Percentiles rank a stretch among this genome's conserved stretches.
Evolutionary conservation across 2,329 filamentous ascomycete genomes (phyloP).

Genomic region (Tolypocladium endophyticum): DNA sequence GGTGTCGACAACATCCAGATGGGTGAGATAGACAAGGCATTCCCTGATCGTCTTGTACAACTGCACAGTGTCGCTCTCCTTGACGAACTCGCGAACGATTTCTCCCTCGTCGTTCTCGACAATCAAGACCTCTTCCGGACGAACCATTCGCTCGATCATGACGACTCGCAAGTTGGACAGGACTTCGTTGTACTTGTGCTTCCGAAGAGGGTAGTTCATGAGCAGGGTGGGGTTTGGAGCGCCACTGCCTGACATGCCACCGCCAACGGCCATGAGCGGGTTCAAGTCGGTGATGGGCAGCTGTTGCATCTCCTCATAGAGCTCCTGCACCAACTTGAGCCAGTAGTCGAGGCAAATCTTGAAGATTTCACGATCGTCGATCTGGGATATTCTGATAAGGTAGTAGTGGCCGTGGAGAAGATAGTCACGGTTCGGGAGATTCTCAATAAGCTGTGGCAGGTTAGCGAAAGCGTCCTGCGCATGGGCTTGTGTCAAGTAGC

Average conservation of each 20-base stretch:
- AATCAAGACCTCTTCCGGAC: conserved; percentile 93
- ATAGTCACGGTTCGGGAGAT: conserved; percentile 88
- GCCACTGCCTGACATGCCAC: conserved; percentile 64
- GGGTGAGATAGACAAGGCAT: conserved; percentile 92
- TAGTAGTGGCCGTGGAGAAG: conserved; percentile 96
- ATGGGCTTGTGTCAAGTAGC: background rate
- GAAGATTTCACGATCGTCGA: conserved; percentile 97
- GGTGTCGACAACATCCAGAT: conserved; percentile 93
- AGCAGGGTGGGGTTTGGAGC: conserved; percentile 78
- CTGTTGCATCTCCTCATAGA: conserved; percentile 98
- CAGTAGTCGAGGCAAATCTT: conserved; percentile 99
- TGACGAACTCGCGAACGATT: conserved; percentile 97
- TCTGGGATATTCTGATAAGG: conserved; percentile 94
- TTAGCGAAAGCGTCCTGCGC: conserved; percentile 5
- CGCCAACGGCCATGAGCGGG: conserved; percentile 70
- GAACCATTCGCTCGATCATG: conserved; percentile 99
- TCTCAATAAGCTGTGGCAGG: conserved; percentile 67
- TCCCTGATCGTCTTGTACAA: conserved; percentile 98
- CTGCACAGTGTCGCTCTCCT: conserved; percentile 98
- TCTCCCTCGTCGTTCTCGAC: conserved; percentile 99
- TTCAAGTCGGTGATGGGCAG: conserved; percentile 90
- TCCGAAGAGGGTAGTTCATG: conserved; percentile 83
- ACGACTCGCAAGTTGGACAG: conserved; percentile 88
- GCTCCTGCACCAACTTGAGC: conserved; percentile 94
- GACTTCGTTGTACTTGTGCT: conserved; percentile 96